Evolutionary conservation across 441 rosid genomes (phyloP).

Genomic region (Mallotus japonicus): DNA sequence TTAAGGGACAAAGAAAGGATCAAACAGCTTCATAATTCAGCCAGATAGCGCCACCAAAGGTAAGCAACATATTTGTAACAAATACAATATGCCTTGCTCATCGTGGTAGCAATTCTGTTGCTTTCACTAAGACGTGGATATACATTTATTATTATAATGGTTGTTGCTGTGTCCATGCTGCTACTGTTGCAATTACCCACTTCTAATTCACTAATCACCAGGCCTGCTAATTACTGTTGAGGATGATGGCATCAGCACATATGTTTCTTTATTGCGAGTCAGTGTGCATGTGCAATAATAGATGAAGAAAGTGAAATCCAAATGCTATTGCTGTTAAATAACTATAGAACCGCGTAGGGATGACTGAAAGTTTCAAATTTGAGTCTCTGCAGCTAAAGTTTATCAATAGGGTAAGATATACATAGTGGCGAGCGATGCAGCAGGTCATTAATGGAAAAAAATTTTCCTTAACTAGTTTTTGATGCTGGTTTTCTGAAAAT

Average conservation of each 20-base stretch:
- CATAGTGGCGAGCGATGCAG: too few relatives aligned
- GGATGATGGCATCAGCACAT: not conserved
- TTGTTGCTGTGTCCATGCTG: not conserved
- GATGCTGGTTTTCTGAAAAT: too few relatives aligned
- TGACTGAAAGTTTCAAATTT: too few relatives aligned
- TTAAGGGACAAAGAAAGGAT: conserved; percentile 14
- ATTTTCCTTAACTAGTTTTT: too few relatives aligned
- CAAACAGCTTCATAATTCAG: conserved; percentile 16
- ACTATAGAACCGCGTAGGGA: too few relatives aligned
- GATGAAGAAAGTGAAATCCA: not conserved
- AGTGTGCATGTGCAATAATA: conserved; percentile 1
- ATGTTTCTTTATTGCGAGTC: not conserved
- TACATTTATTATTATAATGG: not conserved
- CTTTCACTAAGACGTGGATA: conserved; percentile 7
- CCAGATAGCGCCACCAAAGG: not conserved
- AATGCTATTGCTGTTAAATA: not conserved
- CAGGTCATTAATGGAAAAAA: too few relatives aligned
- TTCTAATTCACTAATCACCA: not conserved
- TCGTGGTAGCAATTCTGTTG: conserved; percentile 18
- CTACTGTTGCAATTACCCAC: conserved; percentile 2
- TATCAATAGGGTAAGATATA: too few relatives aligned
- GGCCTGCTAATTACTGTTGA: not conserved
- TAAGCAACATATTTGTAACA: not conserved
- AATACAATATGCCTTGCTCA: not conserved
- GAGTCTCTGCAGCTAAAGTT: too few relatives aligned